A percentile compares a stretch with the other conserved stretches of the same genome.
These are phyloP conservation scores for Botrytis medusae DNA, from an alignment of 2,329 filamentous ascomycete species.

Conservation along the genomic window DNA sequence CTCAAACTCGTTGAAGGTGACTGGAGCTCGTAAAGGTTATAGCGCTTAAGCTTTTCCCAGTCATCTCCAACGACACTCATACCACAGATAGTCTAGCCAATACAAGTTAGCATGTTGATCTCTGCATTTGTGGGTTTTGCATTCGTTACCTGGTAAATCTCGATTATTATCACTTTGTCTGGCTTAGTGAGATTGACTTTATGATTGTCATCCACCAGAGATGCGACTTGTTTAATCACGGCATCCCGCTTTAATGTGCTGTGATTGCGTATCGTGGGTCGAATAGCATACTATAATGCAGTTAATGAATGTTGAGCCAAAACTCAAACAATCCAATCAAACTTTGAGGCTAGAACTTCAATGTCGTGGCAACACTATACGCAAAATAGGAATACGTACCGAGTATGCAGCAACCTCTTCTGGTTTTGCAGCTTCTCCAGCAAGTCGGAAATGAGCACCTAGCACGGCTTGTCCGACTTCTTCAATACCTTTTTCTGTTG, in stretches of 20 bases:
- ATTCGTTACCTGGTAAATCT: slow-evolving; percentile 69
- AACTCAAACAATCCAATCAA: slow-evolving; percentile 13
- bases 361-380: slow-evolving; percentile 14
- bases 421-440: slow-evolving; percentile 36
- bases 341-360: slow-evolving; percentile 6
- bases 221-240: slow-evolving; percentile 68
- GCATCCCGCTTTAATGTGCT: slow-evolving; percentile 64
- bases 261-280: slow-evolving; percentile 74
- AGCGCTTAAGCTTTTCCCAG: slow-evolving; percentile 73
- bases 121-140: slow-evolving; percentile 17
- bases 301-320: slow-evolving; percentile 8
- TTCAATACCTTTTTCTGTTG: slow-evolving; percentile 66
- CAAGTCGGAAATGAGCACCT: slow-evolving; percentile 56
- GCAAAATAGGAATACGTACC: slow-evolving; percentile 22
- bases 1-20: slow-evolving; percentile 36
- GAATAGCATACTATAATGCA: slow-evolving; percentile 74
- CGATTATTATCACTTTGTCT: slow-evolving; percentile 75
- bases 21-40: slow-evolving; percentile 76
- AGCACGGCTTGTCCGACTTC: slow-evolving; percentile 65
- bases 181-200: slow-evolving; percentile 76
- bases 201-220: slow-evolving; percentile 55
- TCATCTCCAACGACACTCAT: slow-evolving; percentile 72
- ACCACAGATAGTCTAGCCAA: slow-evolving; percentile 65
- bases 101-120: slow-evolving; percentile 26
- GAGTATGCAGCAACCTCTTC: slow-evolving; percentile 29